Evolutionary conservation across 768 basidiomycete genomes (phyloP), one percentile per base, ranked within the genome.

Genomic region (Collybiopsis luxurians): DNA sequence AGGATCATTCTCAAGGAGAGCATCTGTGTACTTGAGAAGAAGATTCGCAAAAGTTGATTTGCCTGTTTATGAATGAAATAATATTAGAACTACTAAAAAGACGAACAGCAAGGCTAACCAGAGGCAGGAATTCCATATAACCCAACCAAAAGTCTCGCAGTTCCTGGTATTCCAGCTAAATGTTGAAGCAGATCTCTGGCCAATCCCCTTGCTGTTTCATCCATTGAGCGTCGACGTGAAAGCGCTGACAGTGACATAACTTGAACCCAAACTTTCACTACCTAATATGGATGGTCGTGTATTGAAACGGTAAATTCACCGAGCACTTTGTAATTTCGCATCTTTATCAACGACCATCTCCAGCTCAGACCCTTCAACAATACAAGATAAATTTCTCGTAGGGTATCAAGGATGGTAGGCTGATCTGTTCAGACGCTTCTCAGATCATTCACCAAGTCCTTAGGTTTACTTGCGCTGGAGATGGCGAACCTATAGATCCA

Each of bases 361-460:
- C 56, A 78, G 88, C 60, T 86, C 87, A 10, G 79, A 89, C 65
- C 83, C 91, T 24, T 79, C 79, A 4, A 90, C 89, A 10, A 90
- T 94, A 46, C 88, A 90, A 56, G 82, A 90, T 72, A 94, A 93
- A 66, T 84, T 92, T 62, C 70, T 94, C 28, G 88, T 92, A 0
- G 91, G 91, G 34, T 93, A 93, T 68, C 92, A 93, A 71, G 92
- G 90, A 67, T 93, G 91, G 91, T 90, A 53, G 56, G 82, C 27
- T 4, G 42, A 19, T 13, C 40, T 24, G 19, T 45, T 21, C 7
- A n/a, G 10, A 39, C 4, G 9, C 4, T 17, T 19, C 36, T 40
- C 39, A 11, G 26, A 24, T 12, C 24, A 17, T 9, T 12, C 21
- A 5, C 23, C 17, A 39, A 36, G 58, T 44, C 27, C 36, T 38